These are phyloP conservation scores for Pythium vanterpoolii DNA, from an alignment of 352 stramenopile species.

Conservation along the genomic window DNA sequence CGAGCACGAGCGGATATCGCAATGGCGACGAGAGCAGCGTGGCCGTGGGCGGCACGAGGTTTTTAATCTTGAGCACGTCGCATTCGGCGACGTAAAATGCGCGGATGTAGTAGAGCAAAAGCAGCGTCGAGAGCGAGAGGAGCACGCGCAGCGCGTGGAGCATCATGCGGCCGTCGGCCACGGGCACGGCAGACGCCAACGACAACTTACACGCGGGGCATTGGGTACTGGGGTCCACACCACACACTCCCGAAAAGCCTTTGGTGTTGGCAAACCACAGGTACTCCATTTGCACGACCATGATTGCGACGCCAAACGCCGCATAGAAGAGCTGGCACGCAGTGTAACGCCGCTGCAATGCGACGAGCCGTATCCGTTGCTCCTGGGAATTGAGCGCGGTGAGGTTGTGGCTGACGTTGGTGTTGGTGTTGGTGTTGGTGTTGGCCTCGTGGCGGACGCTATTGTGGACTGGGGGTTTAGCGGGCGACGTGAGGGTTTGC, in stretches of 20 bases:
- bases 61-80: constrained; percentile 79
- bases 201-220: constrained; percentile 40
- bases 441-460: constrained; percentile 29
- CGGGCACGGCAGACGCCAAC: constrained; percentile 30
- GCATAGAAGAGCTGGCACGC: constrained; percentile 71
- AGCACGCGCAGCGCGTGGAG: constrained; percentile 60
- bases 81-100: constrained; percentile 63
- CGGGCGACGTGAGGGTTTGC: constrained; percentile 8
- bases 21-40: constrained; percentile 61
- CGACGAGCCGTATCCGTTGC: constrained; percentile 46
- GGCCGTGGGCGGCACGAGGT: constrained; percentile 66
- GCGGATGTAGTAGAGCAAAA: constrained; percentile 73
- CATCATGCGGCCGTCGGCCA: constrained; percentile 57
- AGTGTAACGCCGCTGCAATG: constrained; percentile 41
- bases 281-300: constrained; percentile 77
- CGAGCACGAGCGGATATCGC: constrained; percentile 39
- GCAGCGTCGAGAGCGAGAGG: constrained; percentile 57
- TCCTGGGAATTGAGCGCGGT: constrained; percentile 40
- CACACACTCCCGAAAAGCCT: constrained; percentile 31
- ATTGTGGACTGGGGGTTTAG: constrained; percentile 15
- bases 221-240: constrained; percentile 23
- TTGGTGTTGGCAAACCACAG: constrained; percentile 63
- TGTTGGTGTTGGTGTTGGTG: constrained; percentile 11
- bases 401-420: neutral
- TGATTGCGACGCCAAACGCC: constrained; percentile 61